Evolutionary conservation across 768 basidiomycete genomes (phyloP), one percentile per base, ranked within the genome.

Genomic region (Lactarius pseudohatsudake): DNA sequence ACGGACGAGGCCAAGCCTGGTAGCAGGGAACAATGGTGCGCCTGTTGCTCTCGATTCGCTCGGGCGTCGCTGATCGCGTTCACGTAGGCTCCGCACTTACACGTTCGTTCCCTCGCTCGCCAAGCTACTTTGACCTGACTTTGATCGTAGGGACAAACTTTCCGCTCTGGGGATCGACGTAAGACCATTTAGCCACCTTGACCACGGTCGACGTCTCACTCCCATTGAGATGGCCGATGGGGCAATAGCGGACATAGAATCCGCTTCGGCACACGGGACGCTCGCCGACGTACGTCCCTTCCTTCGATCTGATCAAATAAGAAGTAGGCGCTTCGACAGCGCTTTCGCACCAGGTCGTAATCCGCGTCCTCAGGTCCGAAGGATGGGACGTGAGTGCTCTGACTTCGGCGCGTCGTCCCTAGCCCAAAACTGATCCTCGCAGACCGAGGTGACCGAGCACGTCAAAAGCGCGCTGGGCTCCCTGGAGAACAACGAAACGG

Each of bases 161-260:
- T 59, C 61, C 40, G 65, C 65, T 20, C 61, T 66, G 13, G 65
- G 65, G 18, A 66, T 66, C 38, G 65, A 66, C 30, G 65, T 66
- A 62, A 62, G 65, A 58, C 8, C 20, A 43, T 34, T 15, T 40
- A 3, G 15, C 26, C 36, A 3, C n/a, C 57, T 30, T 10, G 26
- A 61, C 40, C 7, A 36, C 3, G 16, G 40, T 5, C 18, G 50
- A n/a, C 3, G 22, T 26, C 47, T 18, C 18, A 28, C 9, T 5
- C 2, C 11, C 11, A 36, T 36, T 20, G 40, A 66, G 65, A 62
- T 62, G 65, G 40, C 62, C 4, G 47, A 66, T 4, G 38, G 40
- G 16, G 20, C 30, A 36, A 62, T 62, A 26, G 38, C 47, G 38
- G 38, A 62, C 11, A 38, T 66, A 50, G 57, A 66, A 32, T 26